A percentile compares a stretch with the other conserved stretches of the same genome.
Conservation (phyloP, 2,329 filamentous ascomycete species). For the Trichoderma sp. region DNA sequence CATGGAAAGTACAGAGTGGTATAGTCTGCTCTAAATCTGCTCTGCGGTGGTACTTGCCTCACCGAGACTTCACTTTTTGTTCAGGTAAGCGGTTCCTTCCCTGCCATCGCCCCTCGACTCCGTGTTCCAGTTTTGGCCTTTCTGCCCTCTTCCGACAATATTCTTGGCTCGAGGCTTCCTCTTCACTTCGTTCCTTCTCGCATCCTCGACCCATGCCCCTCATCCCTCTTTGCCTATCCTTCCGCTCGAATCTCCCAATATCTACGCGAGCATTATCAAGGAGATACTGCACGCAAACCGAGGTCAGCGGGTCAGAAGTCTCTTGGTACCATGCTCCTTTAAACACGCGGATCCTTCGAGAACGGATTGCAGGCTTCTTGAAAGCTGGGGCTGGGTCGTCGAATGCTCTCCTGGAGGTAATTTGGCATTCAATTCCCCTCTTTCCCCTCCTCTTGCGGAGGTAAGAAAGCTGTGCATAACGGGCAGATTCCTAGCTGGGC, state of each 20-base stretch:
- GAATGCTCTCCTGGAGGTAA: background rate
- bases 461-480: background rate
- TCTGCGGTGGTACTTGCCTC: constrained; percentile 24
- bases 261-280: background rate
- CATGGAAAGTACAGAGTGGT: constrained; percentile 8
- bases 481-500: background rate
- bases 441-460: background rate
- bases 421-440: background rate
- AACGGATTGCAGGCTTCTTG: constrained; percentile 7
- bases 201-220: background rate
- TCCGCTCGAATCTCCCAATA: background rate
- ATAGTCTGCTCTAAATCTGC: constrained; percentile 17
- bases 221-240: background rate
- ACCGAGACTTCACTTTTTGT: constrained; percentile 15
- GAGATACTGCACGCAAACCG: constrained; percentile 1
- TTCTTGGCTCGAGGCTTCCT: background rate
- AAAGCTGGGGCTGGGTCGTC: background rate
- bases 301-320: background rate
- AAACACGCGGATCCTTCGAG: background rate
- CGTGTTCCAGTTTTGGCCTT: background rate
- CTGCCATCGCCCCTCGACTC: constrained; percentile 5
- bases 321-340: background rate
- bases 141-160: constrained; percentile 7
- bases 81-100: constrained; percentile 27
- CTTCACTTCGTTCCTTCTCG: background rate